Conservation (phyloP, 208 protist genomes). For the Trypanosoma congolense region DNA sequence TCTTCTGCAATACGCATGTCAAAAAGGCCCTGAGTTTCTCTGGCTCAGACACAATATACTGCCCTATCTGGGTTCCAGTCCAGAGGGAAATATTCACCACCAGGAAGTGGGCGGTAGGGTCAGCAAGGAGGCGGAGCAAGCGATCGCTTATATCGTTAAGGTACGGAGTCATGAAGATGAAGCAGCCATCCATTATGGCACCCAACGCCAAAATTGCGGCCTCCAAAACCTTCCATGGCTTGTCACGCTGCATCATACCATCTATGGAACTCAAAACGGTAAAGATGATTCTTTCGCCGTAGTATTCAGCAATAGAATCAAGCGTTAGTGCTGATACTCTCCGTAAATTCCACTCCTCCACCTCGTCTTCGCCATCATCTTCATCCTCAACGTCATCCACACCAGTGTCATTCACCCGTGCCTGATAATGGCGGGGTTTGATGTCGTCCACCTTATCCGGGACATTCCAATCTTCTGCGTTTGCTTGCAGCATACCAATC, state of each 20-base stretch:
- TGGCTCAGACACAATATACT: constrained; percentile 42
- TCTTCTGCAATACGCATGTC: constrained; percentile 48
- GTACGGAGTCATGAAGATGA: constrained; percentile 71
- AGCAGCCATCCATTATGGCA: constrained; percentile 89
- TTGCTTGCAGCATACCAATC: constrained; percentile 74
- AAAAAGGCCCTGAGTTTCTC: constrained; percentile 36
- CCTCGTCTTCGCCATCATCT: constrained; percentile 79
- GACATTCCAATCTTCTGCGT: constrained; percentile 71
- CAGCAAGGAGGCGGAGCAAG: constrained; percentile 69
- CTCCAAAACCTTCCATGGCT: constrained; percentile 82
- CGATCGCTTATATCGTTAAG: constrained; percentile 66
- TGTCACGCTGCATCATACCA: constrained; percentile 50
- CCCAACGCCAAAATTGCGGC: constrained; percentile 89
- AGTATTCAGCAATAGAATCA: constrained; percentile 82
- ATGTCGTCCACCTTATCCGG: constrained; percentile 84
- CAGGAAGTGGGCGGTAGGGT: constrained; percentile 74
- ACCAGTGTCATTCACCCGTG: constrained; percentile 36
- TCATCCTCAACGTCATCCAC: constrained; percentile 36
- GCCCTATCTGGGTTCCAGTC: constrained; percentile 72
- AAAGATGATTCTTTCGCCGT: constrained; percentile 70
- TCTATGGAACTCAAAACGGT: constrained; percentile 80
- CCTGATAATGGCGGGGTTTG: constrained; percentile 76
- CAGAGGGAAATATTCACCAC: constrained; percentile 89
- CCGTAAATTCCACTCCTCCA: constrained; percentile 90
- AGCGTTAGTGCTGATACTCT: constrained; percentile 84